Evolutionary conservation across 2,329 filamentous ascomycete genomes (phyloP).

Genomic region (Neospermospora avenae): DNA sequence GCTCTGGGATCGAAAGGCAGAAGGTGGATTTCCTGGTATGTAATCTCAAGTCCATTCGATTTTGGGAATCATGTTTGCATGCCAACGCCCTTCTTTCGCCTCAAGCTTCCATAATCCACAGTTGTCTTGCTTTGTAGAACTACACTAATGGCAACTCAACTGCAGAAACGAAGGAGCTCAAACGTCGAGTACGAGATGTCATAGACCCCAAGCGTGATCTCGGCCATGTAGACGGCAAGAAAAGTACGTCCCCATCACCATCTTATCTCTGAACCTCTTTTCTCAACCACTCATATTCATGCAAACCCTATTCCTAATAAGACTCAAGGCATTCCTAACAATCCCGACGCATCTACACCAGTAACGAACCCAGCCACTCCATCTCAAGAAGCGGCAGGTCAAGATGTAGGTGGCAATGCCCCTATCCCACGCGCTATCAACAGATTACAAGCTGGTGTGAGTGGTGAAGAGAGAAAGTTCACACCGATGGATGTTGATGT

Average conservation of each 20-base stretch:
- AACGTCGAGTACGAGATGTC: slow-evolving; percentile 76
- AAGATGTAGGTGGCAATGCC: not conserved
- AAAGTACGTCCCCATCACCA: slow-evolving; percentile 7
- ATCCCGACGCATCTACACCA: not conserved
- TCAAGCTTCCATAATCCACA: not conserved
- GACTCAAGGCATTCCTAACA: not conserved
- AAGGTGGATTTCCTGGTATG: slow-evolving; percentile 81
- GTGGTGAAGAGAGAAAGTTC: slow-evolving; percentile 11
- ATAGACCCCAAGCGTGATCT: slow-evolving; percentile 75
- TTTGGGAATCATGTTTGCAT: not conserved
- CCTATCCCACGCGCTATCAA: slow-evolving; percentile 10
- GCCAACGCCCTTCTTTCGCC: not conserved
- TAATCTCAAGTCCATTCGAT: slow-evolving; percentile 6
- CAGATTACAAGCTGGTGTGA: slow-evolving; percentile 3
- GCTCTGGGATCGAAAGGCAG: slow-evolving; percentile 83
- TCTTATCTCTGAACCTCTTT: not conserved
- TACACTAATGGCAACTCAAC: not conserved
- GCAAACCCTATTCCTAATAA: not conserved
- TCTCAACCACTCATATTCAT: not conserved
- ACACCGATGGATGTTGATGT: slow-evolving; percentile 22
- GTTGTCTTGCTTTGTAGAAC: not conserved
- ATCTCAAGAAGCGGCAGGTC: not conserved
- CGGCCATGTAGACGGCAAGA: slow-evolving; percentile 70
- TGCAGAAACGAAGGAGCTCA: slow-evolving; percentile 83
- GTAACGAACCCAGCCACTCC: not conserved